A percentile compares a stretch with the other conserved stretches of the same genome.
phyloP scores from a whole-genome alignment of 2,329 filamentous ascomycete species.

The Rhytidhysteron rufulum region DNA sequence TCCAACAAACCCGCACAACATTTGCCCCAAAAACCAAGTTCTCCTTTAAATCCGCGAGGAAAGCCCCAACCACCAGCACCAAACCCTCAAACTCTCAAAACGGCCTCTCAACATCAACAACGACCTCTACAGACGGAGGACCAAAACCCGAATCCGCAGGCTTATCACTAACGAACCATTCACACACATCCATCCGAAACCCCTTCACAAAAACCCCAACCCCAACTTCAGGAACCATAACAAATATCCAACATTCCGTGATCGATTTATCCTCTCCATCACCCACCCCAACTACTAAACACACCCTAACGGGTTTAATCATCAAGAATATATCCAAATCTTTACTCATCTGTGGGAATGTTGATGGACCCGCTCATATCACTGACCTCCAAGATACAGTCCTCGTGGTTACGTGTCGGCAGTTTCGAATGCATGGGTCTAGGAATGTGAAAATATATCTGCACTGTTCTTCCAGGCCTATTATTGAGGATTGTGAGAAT shows the following conservation, averaged over 20 bases:
- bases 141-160: slow-evolving; percentile 52
- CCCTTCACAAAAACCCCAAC: slow-evolving; percentile 67
- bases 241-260: slow-evolving; percentile 65
- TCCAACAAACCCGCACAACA: slow-evolving; percentile 65
- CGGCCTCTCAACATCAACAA: slow-evolving; percentile 8
- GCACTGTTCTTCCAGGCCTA: slow-evolving; percentile 75
- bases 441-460: slow-evolving; percentile 79
- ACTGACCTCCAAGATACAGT: slow-evolving; percentile 70
- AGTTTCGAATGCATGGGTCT: slow-evolving; percentile 91
- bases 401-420: slow-evolving; percentile 70
- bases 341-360: slow-evolving; percentile 72
- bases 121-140: no score
- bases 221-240: slow-evolving; percentile 69
- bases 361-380: slow-evolving; percentile 78
- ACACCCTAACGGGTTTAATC: slow-evolving; percentile 64
- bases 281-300: slow-evolving; percentile 25
- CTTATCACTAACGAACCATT: slow-evolving; percentile 64
- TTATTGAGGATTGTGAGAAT: slow-evolving; percentile 82
- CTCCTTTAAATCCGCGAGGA: slow-evolving; percentile 65
- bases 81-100: slow-evolving; percentile 41
- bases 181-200: slow-evolving; percentile 70
- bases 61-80: slow-evolving; percentile 38
- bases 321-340: slow-evolving; percentile 68
- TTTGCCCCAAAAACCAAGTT: slow-evolving; percentile 77
- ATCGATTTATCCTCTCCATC: slow-evolving; percentile 74